Conservation (phyloP, 2,329 filamentous ascomycete genomes). For the Aspergillus sp. region DNA sequence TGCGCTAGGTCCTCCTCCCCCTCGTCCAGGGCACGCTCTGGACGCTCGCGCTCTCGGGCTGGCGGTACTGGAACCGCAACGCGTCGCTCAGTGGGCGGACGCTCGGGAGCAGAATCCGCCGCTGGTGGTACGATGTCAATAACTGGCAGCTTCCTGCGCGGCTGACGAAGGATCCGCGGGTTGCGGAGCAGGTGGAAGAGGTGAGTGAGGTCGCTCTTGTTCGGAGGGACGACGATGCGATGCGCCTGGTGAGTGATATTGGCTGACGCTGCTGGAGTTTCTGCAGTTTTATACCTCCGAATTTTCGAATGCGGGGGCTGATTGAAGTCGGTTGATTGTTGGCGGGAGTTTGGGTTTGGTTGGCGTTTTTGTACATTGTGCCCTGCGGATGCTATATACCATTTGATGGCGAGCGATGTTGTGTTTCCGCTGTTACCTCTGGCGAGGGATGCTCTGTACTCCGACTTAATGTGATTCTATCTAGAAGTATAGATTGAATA, state of each 20-base stretch:
- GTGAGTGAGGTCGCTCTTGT: conserved; percentile 25
- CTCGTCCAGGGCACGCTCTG: conserved; percentile 82
- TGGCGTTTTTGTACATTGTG: too few species aligned
- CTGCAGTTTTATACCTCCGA: conserved; percentile 29
- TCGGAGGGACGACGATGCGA: background rate
- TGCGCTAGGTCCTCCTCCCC: conserved; percentile 74
- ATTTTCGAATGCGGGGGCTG: conserved; percentile 24
- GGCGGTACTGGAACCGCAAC: conserved; percentile 79
- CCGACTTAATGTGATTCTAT: too few species aligned
- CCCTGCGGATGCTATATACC: too few species aligned
- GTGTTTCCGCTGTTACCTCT: too few species aligned
- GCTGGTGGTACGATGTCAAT: conserved; percentile 95
- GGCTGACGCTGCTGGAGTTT: conserved; percentile 25
- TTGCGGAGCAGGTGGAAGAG: conserved; percentile 35
- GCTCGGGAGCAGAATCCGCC: conserved; percentile 64
- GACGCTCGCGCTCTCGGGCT: conserved; percentile 74
- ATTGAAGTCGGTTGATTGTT: conserved; percentile 13
- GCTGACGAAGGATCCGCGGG: conserved; percentile 18
- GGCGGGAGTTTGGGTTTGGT: too few species aligned
- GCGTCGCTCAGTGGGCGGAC: conserved; percentile 67
- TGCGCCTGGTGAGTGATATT: background rate
- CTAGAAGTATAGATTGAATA: too few species aligned
- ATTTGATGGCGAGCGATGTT: too few species aligned
- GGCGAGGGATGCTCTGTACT: too few species aligned
- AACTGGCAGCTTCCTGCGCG: conserved; percentile 64